phyloP scores from a whole-genome alignment of 805 yeast genomes.

The Hanseniaspora vineae region DNA sequence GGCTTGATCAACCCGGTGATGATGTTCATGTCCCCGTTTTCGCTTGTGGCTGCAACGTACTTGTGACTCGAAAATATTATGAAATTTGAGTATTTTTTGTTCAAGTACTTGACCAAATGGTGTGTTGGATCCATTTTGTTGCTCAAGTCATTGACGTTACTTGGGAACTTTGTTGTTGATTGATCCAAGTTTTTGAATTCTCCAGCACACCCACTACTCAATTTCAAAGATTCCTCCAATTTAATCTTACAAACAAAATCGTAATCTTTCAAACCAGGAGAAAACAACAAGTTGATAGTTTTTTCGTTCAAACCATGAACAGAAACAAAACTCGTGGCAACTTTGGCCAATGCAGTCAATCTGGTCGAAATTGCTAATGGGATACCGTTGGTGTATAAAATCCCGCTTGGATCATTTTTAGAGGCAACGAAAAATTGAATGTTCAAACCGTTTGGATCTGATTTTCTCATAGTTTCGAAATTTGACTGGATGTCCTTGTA shows the following conservation, averaged over 20 bases:
- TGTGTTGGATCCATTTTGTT: constrained; percentile 48
- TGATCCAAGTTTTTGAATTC: constrained; percentile 47
- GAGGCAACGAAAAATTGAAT: constrained; percentile 77
- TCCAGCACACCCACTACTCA: constrained; percentile 41
- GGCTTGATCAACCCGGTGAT: constrained; percentile 80
- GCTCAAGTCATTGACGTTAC: constrained; percentile 27
- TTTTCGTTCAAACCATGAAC: constrained; percentile 30
- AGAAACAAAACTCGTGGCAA: constrained; percentile 45
- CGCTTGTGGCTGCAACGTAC: constrained; percentile 37
- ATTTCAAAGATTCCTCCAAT: constrained; percentile 28
- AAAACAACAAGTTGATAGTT: constrained; percentile 47
- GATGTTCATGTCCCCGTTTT: constrained; percentile 42
- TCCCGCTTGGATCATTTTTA: constrained; percentile 76
- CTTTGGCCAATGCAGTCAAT: constrained; percentile 75
- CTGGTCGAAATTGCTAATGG: constrained; percentile 75
- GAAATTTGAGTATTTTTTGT: constrained; percentile 48
- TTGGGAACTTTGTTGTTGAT: constrained; percentile 21
- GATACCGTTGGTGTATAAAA: constrained; percentile 57
- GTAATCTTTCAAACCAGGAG: constrained; percentile 74
- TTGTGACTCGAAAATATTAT: constrained; percentile 56
- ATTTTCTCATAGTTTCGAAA: constrained; percentile 54
- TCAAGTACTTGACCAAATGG: constrained; percentile 47
- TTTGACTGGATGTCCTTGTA: constrained; percentile 49
- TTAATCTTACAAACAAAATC: constrained; percentile 62
- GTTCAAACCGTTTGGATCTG: constrained; percentile 71